These are phyloP conservation scores for Aquanectria penicillioides DNA, from an alignment of 2,329 filamentous ascomycete genomes.

Conservation along the genomic window DNA sequence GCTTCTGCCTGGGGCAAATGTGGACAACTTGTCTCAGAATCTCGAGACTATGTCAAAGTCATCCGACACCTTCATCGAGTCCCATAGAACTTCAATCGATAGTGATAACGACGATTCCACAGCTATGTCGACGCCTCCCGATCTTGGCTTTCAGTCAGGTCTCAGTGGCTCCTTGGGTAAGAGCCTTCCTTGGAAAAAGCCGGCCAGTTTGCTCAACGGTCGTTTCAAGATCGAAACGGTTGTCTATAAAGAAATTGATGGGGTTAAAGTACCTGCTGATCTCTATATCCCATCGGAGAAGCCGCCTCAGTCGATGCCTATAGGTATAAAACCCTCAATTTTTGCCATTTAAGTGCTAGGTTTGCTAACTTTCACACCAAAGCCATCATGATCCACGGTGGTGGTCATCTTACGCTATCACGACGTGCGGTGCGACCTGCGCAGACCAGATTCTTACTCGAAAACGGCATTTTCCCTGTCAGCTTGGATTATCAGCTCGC, in stretches of 20 bases:
- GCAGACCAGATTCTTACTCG: constrained; percentile 18
- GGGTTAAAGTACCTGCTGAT: constrained; percentile 25
- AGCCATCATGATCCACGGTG: constrained; percentile 30
- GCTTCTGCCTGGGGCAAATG: background rate
- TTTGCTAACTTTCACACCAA: background rate
- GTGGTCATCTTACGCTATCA: constrained; percentile 24
- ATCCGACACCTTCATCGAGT: constrained; percentile 4
- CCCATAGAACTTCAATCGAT: background rate
- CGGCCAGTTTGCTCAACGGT: constrained; percentile 2
- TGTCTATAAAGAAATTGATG: constrained; percentile 26
- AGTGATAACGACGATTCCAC: constrained; percentile 15
- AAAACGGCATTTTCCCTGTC: constrained; percentile 21
- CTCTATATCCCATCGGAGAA: constrained; percentile 24
- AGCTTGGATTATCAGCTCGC: constrained; percentile 23
- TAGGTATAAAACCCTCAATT: constrained; percentile 5
- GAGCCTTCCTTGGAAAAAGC: constrained; percentile 16
- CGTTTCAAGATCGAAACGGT: constrained; percentile 27
- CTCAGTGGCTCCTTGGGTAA: constrained; percentile 6
- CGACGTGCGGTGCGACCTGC: constrained; percentile 18
- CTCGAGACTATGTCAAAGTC: constrained; percentile 7
- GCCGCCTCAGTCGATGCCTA: constrained; percentile 16
- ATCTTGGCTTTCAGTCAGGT: constrained; percentile 5
- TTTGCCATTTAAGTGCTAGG: too few relatives aligned
- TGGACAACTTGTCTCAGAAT: background rate
- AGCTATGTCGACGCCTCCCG: constrained; percentile 19